These are phyloP conservation scores for Skeletonema costatum DNA, from an alignment of 108 stramenopile species.

Conservation along the genomic window DNA sequence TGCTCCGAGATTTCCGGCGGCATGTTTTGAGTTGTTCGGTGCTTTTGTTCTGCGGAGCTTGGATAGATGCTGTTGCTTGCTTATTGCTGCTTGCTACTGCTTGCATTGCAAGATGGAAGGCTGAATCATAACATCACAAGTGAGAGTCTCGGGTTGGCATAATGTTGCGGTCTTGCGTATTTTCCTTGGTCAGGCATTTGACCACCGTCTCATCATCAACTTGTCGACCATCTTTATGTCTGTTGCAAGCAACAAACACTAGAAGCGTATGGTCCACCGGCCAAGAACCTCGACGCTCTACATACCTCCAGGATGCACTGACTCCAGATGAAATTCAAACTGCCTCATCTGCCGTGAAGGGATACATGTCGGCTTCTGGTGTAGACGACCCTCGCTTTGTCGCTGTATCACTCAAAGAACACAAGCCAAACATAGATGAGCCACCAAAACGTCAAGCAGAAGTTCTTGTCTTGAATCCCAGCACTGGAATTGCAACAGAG, in stretches of 20 bases:
- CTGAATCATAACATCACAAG: no score
- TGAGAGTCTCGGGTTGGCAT: no score
- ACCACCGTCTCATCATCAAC: slow-evolving; percentile 19
- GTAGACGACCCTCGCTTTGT: slow-evolving; percentile 49
- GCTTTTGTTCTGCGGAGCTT: no score
- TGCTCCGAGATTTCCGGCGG: no score
- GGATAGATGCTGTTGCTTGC: no score
- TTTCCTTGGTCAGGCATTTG: background rate
- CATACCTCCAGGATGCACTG: slow-evolving; percentile 42
- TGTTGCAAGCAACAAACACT: background rate
- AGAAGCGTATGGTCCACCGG: slow-evolving; percentile 28
- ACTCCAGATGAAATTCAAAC: slow-evolving; percentile 46
- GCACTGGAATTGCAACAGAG: slow-evolving; percentile 55
- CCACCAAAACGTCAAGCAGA: slow-evolving; percentile 45
- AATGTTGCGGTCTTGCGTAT: background rate
- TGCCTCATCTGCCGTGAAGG: slow-evolving; percentile 26
- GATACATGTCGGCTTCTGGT: slow-evolving; percentile 13
- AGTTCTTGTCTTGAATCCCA: slow-evolving; percentile 47
- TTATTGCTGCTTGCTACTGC: no score
- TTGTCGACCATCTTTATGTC: background rate
- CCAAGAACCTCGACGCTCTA: slow-evolving; percentile 4
- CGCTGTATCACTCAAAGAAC: slow-evolving; percentile 54
- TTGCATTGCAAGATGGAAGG: no score
- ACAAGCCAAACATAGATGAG: background rate
- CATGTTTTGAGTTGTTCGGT: no score